Conservation (phyloP, 768 basidiomycete genomes). For the Kwoniella pini region DNA sequence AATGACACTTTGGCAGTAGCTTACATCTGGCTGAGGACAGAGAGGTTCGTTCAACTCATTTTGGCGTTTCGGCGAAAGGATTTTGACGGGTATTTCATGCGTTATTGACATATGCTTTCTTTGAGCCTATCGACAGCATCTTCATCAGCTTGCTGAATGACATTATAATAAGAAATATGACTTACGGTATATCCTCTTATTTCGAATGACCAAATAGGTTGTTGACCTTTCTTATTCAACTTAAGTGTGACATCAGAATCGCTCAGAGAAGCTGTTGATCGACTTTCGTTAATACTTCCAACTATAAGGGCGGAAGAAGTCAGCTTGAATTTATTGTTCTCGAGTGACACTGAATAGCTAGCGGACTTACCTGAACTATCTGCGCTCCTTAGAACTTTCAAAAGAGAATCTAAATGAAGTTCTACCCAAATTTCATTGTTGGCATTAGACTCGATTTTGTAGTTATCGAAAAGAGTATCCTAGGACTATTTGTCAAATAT, state of each 20-base stretch:
- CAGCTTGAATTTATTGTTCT: conserved; percentile 1
- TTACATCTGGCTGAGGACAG: conserved; percentile 54
- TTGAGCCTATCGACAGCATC: neutral
- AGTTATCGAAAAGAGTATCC: conserved; percentile 46
- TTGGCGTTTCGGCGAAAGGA: conserved; percentile 44
- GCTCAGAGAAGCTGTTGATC: conserved; percentile 20
- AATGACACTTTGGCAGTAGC: conserved; percentile 3
- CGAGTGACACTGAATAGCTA: neutral
- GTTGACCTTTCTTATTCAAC: conserved; percentile 44
- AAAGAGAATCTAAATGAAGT: conserved; percentile 42
- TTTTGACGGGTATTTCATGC: conserved; percentile 49
- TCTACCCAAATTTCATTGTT: conserved; percentile 54
- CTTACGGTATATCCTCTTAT: conserved; percentile 34
- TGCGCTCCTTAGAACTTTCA: conserved; percentile 49
- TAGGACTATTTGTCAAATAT: conserved; percentile 6
- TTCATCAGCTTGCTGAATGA: neutral
- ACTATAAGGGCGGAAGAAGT: conserved; percentile 2
- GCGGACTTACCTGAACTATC: conserved; percentile 43
- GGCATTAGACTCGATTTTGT: conserved; percentile 51
- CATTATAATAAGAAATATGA: neutral
- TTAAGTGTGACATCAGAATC: conserved; percentile 49
- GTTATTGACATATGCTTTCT: conserved; percentile 37
- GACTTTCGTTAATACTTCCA: conserved; percentile 13
- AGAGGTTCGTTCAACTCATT: conserved; percentile 49
- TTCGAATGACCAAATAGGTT: conserved; percentile 51